These are phyloP conservation scores for Nicotiana benthamiana DNA, from an alignment of 257 asterid species.

Conservation along the genomic window DNA sequence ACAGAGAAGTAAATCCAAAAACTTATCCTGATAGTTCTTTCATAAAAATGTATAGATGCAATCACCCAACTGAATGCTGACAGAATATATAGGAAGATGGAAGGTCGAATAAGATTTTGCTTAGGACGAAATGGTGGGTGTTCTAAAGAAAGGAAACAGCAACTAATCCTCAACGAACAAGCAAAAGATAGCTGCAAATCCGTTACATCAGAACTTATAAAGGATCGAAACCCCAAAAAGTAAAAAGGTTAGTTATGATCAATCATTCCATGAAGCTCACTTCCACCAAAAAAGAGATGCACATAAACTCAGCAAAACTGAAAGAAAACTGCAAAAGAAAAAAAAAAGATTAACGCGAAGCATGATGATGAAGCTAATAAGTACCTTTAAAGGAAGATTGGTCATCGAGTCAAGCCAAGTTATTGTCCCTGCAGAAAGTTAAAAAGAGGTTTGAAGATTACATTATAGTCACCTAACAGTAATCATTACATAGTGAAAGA, in stretches of 20 bases:
- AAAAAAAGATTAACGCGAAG: neutral
- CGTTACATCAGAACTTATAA: neutral
- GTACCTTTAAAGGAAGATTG: constrained; percentile 82
- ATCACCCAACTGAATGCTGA: neutral
- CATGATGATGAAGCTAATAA: neutral
- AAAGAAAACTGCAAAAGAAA: neutral
- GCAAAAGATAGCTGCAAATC: neutral
- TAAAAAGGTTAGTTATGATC: neutral
- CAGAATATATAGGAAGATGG: neutral
- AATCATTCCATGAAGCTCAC: neutral
- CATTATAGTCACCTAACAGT: neutral
- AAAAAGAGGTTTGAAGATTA: neutral
- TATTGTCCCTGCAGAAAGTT: constrained; percentile 48
- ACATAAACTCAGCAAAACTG: neutral
- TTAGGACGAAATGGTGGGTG: neutral
- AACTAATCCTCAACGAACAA: neutral
- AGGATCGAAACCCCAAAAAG: neutral
- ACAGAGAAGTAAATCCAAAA: neutral
- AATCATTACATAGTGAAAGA: neutral
- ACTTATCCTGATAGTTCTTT: neutral
- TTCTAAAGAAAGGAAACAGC: neutral
- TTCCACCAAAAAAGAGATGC: neutral
- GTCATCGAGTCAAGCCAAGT: constrained; percentile 92
- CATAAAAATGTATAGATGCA: neutral
- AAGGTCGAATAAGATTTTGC: neutral